Conservation (phyloP, 2,329 filamentous ascomycete genomes). For the Trichothecium sympodiale region DNA sequence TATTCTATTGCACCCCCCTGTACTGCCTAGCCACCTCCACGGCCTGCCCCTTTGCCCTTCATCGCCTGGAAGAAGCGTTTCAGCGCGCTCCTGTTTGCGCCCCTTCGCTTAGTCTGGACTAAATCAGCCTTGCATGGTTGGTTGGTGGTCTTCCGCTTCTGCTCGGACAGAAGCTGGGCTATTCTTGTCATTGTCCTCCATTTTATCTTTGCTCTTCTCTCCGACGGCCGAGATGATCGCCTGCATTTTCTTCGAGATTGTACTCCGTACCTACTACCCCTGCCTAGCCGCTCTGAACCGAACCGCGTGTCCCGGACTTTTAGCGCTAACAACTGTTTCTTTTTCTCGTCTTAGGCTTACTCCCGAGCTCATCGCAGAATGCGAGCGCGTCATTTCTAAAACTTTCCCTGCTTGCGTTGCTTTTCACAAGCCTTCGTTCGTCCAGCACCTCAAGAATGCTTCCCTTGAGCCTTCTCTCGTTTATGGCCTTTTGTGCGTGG, state of each 20-base stretch:
- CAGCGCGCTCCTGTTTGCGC: too few species aligned
- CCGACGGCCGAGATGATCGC: not conserved
- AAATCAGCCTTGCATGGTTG: too few species aligned
- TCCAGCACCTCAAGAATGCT: conserved; percentile 47
- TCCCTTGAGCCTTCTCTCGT: conserved; percentile 45
- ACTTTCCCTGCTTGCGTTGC: conserved; percentile 50
- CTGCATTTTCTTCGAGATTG: too few species aligned
- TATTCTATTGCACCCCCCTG: too few species aligned
- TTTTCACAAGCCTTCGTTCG: conserved; percentile 51
- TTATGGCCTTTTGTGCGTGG: conserved; percentile 46
- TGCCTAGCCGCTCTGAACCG: conserved; percentile 1
- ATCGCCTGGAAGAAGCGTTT: too few species aligned
- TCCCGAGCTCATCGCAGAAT: conserved; percentile 46
- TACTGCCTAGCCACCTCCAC: too few species aligned
- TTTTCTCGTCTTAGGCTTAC: conserved; percentile 29
- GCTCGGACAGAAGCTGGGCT: too few species aligned
- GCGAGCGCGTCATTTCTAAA: conserved; percentile 49
- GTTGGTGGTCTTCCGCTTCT: too few species aligned
- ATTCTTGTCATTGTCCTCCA: too few species aligned
- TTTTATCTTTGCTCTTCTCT: too few species aligned
- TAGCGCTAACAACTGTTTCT: conserved; percentile 12
- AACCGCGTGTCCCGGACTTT: not conserved
- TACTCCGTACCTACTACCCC: conserved; percentile 1
- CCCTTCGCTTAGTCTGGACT: too few species aligned
- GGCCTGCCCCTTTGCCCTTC: too few species aligned